Evolutionary conservation across 352 stramenopile species (phyloP).

Genomic region (Phytophthora palmivora): DNA sequence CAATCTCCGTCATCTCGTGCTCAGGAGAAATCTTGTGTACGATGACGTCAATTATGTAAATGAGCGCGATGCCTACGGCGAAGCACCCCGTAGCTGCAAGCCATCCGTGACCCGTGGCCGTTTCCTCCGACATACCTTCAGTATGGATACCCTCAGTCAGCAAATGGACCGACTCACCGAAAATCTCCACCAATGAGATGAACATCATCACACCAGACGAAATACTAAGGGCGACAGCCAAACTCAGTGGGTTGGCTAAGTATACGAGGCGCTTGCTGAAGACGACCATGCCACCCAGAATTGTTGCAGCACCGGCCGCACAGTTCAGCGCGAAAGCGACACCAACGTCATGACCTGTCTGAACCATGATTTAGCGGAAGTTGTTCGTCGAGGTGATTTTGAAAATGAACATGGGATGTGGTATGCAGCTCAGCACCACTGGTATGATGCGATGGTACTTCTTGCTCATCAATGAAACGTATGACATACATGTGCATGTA

Average conservation of each 20-base stretch:
- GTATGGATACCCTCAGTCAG: slow-evolving; percentile 44
- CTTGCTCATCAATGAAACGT: too few relatives aligned
- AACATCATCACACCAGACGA: slow-evolving; percentile 51
- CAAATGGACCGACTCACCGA: slow-evolving; percentile 45
- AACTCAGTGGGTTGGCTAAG: slow-evolving; percentile 52
- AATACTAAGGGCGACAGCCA: slow-evolving; percentile 82
- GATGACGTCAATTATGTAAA: slow-evolving; percentile 55
- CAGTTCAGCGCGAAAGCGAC: slow-evolving; percentile 26
- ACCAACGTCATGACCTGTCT: slow-evolving; percentile 36
- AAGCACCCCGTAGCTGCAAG: slow-evolving; percentile 86
- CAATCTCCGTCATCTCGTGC: slow-evolving; percentile 35
- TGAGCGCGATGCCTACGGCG: slow-evolving; percentile 77
- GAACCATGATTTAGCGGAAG: slow-evolving; percentile 28
- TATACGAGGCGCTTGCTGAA: slow-evolving; percentile 55
- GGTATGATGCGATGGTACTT: too few relatives aligned
- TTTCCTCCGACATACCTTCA: slow-evolving; percentile 39
- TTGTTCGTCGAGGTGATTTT: not conserved
- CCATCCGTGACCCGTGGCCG: slow-evolving; percentile 63
- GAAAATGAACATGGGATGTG: not conserved
- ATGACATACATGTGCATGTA: too few relatives aligned
- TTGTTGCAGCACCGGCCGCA: slow-evolving; percentile 52
- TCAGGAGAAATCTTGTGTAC: slow-evolving; percentile 49
- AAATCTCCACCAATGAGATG: slow-evolving; percentile 62
- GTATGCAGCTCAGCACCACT: not conserved
- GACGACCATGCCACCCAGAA: slow-evolving; percentile 58